A percentile compares a stretch with the other conserved stretches of the same genome.
These are phyloP conservation scores for Rhododendron henanense DNA, from an alignment of 148 eudicot species.

Conservation along the genomic window DNA sequence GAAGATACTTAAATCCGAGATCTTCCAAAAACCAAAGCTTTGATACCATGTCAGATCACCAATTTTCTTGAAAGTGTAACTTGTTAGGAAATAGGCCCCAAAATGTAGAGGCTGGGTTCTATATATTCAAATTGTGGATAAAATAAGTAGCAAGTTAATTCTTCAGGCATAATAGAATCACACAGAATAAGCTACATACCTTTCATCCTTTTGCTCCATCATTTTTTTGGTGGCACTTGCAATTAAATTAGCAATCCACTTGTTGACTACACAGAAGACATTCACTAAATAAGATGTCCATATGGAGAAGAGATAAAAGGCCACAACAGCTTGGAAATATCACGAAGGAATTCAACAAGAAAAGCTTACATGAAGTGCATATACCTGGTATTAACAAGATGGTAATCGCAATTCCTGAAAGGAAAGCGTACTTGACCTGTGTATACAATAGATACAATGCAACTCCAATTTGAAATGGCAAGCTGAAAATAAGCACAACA, in stretches of 20 bases:
- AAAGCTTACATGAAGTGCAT: not conserved
- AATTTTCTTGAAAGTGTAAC: not conserved
- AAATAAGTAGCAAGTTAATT: not conserved
- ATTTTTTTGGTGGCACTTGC: conserved; percentile 82
- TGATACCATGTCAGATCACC: not conserved
- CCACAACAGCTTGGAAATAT: not conserved
- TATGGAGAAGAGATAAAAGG: not conserved
- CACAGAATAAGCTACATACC: conserved; percentile 32
- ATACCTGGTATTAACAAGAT: conserved; percentile 93
- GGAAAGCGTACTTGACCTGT: conserved; percentile 89
- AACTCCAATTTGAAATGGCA: conserved; percentile 92
- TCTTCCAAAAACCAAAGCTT: not conserved
- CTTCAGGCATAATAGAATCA: not conserved
- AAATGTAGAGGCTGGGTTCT: not conserved
- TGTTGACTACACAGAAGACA: conserved; percentile 55
- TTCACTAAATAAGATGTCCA: not conserved
- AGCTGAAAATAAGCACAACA: conserved; percentile 42
- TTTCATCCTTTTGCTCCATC: conserved; percentile 98
- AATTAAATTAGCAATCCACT: conserved; percentile 81
- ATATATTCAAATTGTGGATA: not conserved
- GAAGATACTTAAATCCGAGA: not conserved
- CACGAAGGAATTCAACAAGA: not conserved
- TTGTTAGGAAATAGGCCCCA: not conserved
- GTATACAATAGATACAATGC: conserved; percentile 81
- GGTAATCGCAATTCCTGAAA: conserved; percentile 78